phyloP scores from a whole-genome alignment of 83 land plant species.

The Diphasiastrum complanatum region DNA sequence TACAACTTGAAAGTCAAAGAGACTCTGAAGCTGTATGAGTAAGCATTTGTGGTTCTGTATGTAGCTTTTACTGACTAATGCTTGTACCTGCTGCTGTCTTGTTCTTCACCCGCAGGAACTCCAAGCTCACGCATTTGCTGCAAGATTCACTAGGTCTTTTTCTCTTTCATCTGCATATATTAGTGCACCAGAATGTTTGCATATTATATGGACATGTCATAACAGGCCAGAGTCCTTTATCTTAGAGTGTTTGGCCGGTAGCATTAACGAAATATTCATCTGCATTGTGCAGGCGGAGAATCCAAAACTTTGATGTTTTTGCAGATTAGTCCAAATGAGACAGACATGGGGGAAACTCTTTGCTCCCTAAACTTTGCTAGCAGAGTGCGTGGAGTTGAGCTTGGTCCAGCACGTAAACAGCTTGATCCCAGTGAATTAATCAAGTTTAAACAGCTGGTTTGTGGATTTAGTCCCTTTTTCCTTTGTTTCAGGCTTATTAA shows the following conservation, averaged over 20 bases:
- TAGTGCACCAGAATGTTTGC: neutral
- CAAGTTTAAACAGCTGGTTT: conserved; percentile 76
- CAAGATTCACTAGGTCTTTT: conserved; percentile 91
- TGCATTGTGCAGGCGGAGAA: conserved; percentile 77
- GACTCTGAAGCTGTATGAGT: neutral
- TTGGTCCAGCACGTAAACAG: conserved; percentile 89
- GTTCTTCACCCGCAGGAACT: conserved; percentile 52
- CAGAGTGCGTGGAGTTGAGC: conserved; percentile 88
- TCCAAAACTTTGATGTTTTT: conserved; percentile 98
- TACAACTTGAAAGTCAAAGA: neutral
- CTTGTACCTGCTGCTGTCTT: neutral
- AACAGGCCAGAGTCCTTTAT: too few species aligned
- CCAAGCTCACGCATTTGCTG: conserved; percentile 94
- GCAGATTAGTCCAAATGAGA: conserved; percentile 90
- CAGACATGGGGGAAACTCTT: conserved; percentile 77
- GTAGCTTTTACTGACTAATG: neutral
- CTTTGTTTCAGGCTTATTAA: conserved; percentile 4
- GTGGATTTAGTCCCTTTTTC: too few species aligned
- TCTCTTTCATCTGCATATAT: neutral
- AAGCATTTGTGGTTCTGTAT: neutral
- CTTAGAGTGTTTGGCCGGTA: too few species aligned
- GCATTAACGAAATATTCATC: too few species aligned
- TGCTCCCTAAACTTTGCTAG: conserved; percentile 98
- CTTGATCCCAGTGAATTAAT: conserved; percentile 54
- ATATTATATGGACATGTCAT: neutral